These are phyloP conservation scores for Rhododendron henanense DNA, from an alignment of 148 eudicot genomes.

Conservation along the genomic window DNA sequence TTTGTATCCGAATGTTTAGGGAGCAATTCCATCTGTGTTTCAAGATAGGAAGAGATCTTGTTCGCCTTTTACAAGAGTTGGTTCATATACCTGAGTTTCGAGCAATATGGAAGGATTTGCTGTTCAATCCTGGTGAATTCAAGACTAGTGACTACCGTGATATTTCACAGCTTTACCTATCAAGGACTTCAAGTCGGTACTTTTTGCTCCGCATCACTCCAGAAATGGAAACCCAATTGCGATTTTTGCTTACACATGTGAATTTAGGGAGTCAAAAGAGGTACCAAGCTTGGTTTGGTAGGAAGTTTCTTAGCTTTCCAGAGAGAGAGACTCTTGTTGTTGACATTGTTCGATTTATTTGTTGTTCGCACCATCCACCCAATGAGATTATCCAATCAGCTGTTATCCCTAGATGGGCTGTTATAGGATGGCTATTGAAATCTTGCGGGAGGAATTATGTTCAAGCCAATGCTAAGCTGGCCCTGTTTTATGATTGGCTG, in stretches of 20 bases:
- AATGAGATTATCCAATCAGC: constrained; percentile 69
- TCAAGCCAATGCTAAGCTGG: constrained; percentile 70
- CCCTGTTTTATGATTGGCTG: constrained; percentile 91
- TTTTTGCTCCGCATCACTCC: constrained; percentile 61
- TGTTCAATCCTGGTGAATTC: constrained; percentile 52
- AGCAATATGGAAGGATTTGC: constrained; percentile 67
- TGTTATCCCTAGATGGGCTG: constrained; percentile 87
- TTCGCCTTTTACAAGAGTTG: constrained; percentile 84
- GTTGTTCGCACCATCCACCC: constrained; percentile 80
- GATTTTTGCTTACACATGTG: constrained; percentile 73
- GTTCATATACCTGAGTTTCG: constrained; percentile 72
- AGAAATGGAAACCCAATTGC: constrained; percentile 63
- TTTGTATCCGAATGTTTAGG: constrained; percentile 64
- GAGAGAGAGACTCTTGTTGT: constrained; percentile 46
- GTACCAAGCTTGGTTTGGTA: constrained; percentile 22
- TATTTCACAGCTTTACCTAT: constrained; percentile 49
- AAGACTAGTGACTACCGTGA: constrained; percentile 45
- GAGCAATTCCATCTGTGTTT: constrained; percentile 73
- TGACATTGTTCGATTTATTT: constrained; percentile 82
- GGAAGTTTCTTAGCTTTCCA: constrained; percentile 17
- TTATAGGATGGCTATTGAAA: constrained; percentile 77
- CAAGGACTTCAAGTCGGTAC: constrained; percentile 67
- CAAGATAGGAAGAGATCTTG: constrained; percentile 80
- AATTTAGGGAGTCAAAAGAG: constrained; percentile 66
- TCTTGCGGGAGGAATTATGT: constrained; percentile 49